phyloP scores from a whole-genome alignment of 768 basidiomycete genomes.

The Amanita rubescens region DNA sequence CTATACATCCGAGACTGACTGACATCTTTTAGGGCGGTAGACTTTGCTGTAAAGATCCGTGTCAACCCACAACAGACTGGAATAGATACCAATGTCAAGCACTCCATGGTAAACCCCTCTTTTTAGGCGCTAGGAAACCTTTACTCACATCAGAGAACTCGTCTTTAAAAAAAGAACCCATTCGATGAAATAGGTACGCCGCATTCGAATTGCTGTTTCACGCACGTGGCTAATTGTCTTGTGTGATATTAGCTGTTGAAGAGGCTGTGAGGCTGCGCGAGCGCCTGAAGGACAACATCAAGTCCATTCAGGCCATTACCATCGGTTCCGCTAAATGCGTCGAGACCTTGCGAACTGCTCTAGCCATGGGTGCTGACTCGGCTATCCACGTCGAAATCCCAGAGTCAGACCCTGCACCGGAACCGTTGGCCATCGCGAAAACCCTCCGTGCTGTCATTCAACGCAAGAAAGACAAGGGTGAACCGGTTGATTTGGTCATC shows the following conservation, averaged over 20 bases:
- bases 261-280: slow-evolving; percentile 96
- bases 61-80: slow-evolving; percentile 94
- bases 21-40: slow-evolving; percentile 59
- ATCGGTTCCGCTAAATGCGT: slow-evolving; percentile 87
- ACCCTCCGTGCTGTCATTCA: slow-evolving; percentile 72
- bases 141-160: not conserved
- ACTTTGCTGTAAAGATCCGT: slow-evolving; percentile 98
- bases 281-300: slow-evolving; percentile 64
- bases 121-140: not conserved
- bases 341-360: slow-evolving; percentile 90
- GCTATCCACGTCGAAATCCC: slow-evolving; percentile 86
- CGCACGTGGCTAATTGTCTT: not conserved
- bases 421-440: slow-evolving; percentile 89
- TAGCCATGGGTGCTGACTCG: slow-evolving; percentile 96
- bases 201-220: not conserved
- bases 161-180: slow-evolving; percentile 90
- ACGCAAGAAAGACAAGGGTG: slow-evolving; percentile 36
- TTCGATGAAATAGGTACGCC: slow-evolving; percentile 93
- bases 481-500: slow-evolving; percentile 77
- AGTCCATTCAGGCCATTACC: slow-evolving; percentile 87
- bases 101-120: slow-evolving; percentile 77
- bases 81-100: slow-evolving; percentile 95
- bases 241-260: slow-evolving; percentile 65
- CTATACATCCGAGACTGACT: not conserved
- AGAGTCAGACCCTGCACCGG: slow-evolving; percentile 65